phyloP scores from a whole-genome alignment of 106 monocot genomes.

The Acorus gramineus region DNA sequence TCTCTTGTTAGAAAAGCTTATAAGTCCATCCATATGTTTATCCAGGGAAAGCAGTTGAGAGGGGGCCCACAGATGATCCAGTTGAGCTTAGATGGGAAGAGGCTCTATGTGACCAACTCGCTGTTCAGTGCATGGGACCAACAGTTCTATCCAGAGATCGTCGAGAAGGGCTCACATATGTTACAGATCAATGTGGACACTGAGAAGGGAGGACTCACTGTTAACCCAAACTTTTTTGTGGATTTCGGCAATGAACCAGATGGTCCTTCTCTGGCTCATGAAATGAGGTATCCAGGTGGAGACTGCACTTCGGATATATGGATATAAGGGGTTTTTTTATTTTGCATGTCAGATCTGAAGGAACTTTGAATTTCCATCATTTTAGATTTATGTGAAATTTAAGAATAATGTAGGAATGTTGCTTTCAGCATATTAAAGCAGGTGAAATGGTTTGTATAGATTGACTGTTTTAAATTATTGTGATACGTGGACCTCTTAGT shows the following conservation, averaged over 20 bases:
- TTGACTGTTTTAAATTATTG: too few relatives aligned
- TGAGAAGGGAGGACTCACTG: constrained; percentile 50
- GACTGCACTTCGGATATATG: constrained; percentile 99
- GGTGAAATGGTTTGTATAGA: too few relatives aligned
- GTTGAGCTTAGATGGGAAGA: constrained; percentile 86
- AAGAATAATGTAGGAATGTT: too few relatives aligned
- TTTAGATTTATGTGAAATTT: too few relatives aligned
- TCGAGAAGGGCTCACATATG: constrained; percentile 81
- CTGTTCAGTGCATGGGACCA: constrained; percentile 86
- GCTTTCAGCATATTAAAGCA: too few relatives aligned
- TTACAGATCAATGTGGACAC: constrained; percentile 84
- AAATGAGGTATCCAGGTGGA: constrained; percentile 98
- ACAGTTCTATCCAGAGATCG: constrained; percentile 82
- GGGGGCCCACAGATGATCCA: constrained; percentile 99
- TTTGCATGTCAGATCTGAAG: too few relatives aligned
- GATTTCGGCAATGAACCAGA: constrained; percentile 86
- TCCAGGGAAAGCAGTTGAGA: constrained; percentile 63
- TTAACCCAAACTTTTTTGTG: constrained; percentile 80
- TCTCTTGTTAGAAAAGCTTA: too few relatives aligned
- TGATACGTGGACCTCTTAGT: too few relatives aligned
- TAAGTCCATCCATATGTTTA: background rate
- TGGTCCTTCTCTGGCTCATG: constrained; percentile 87
- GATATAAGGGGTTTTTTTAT: constrained; percentile 24
- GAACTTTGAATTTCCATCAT: too few relatives aligned
- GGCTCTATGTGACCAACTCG: constrained; percentile 92